These are phyloP conservation scores for Spiraea crenata DNA, from an alignment of 331 rosid species.

Conservation along the genomic window DNA sequence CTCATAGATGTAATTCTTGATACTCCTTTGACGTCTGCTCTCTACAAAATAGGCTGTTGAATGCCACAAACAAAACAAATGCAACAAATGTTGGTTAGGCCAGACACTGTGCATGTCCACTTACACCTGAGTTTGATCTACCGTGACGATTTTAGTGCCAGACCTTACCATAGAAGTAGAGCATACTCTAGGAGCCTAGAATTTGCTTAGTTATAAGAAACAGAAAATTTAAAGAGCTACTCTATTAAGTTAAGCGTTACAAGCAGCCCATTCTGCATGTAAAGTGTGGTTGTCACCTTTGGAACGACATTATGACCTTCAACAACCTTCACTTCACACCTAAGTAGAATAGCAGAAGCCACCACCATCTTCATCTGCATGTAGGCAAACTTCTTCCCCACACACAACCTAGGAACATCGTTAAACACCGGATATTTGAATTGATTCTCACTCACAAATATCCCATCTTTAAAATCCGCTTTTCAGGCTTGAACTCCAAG, in stretches of 20 bases:
- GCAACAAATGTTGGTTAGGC: too few species aligned
- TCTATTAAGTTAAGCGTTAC: slow-evolving; percentile 19
- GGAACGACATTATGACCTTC: slow-evolving; percentile 38
- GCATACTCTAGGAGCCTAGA: neutral
- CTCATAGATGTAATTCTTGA: too few species aligned
- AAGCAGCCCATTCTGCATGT: slow-evolving; percentile 45
- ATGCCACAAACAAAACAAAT: too few species aligned
- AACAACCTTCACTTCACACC: slow-evolving; percentile 39
- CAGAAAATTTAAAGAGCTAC: neutral
- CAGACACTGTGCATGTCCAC: too few species aligned
- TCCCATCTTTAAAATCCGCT: slow-evolving; percentile 44
- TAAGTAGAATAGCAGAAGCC: slow-evolving; percentile 40
- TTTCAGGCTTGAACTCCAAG: slow-evolving; percentile 51
- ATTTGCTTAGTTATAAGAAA: neutral
- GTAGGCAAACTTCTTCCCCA: slow-evolving; percentile 52
- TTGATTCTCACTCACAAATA: slow-evolving; percentile 29
- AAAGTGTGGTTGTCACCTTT: slow-evolving; percentile 46
- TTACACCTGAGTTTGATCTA: neutral
- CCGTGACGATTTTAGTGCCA: neutral
- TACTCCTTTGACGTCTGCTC: too few species aligned
- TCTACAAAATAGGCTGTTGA: too few species aligned
- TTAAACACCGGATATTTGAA: slow-evolving; percentile 49
- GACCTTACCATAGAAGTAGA: neutral
- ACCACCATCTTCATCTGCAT: slow-evolving; percentile 57
- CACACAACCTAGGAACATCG: slow-evolving; percentile 51